Conservation (phyloP, 177 flowering plant genomes). For the Vitis hybrid region DNA sequence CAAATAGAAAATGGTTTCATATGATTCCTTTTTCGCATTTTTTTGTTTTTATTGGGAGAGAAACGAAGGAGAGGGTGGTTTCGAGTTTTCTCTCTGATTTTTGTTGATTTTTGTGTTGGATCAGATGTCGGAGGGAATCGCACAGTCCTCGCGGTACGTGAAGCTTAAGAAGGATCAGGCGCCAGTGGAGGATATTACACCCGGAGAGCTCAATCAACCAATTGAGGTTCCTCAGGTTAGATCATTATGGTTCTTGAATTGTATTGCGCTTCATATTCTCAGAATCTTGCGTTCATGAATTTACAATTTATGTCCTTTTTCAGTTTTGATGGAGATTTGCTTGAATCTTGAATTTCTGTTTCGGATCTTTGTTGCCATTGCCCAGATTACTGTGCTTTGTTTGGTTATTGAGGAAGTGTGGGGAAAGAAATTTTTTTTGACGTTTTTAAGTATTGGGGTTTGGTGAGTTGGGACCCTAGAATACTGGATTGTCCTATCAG, state of each 20-base stretch:
- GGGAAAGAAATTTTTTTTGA: not conserved
- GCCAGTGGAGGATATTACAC: conserved; percentile 51
- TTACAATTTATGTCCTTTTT: not conserved
- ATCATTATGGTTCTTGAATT: not conserved
- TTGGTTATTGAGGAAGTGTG: not conserved
- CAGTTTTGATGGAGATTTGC: too few relatives aligned
- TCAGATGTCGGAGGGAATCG: conserved; percentile 48
- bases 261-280: not conserved
- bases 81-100: not conserved
- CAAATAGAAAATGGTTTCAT: too few relatives aligned
- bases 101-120: conserved; percentile 4
- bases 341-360: too few relatives aligned
- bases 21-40: too few relatives aligned
- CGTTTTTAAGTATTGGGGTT: too few relatives aligned
- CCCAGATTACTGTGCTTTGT: too few relatives aligned
- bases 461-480: too few relatives aligned
- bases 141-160: conserved; percentile 49
- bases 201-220: conserved; percentile 83
- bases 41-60: too few relatives aligned
- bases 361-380: too few relatives aligned
- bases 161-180: conserved; percentile 58
- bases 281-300: not conserved
- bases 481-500: too few relatives aligned
- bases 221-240: conserved; percentile 63
- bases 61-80: too few relatives aligned